Percentiles rank a stretch among this genome's conserved stretches.
Conservation (phyloP, 202 grass and related monocot species). For the Miscanthus sacchariflorus region DNA sequence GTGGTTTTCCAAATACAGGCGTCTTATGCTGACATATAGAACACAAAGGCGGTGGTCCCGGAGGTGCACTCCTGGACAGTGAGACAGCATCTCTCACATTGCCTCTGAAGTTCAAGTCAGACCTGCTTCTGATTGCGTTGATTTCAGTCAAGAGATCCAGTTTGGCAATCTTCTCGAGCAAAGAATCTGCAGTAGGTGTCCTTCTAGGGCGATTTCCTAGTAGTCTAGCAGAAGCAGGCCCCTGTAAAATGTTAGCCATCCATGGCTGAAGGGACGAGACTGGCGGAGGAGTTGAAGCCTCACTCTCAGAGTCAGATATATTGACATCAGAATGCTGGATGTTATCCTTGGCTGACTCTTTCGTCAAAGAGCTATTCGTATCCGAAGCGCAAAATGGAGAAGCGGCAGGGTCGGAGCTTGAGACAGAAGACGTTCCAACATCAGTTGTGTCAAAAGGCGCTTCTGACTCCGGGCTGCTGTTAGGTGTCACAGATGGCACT, state of each 20-base stretch:
- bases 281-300: slow-evolving; percentile 52
- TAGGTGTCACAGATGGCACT: slow-evolving; percentile 66
- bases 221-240: slow-evolving; percentile 27
- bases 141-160: slow-evolving; percentile 69
- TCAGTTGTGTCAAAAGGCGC: slow-evolving; percentile 64
- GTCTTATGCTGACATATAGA: slow-evolving; percentile 97
- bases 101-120: slow-evolving; percentile 82
- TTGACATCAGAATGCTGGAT: slow-evolving; percentile 44
- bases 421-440: slow-evolving; percentile 63
- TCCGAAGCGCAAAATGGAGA: slow-evolving; percentile 76
- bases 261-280: slow-evolving; percentile 69
- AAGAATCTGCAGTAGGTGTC: slow-evolving; percentile 62
- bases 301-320: slow-evolving; percentile 67
- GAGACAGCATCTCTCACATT: slow-evolving; percentile 80
- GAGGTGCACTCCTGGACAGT: slow-evolving; percentile 67
- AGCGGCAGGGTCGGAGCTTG: slow-evolving; percentile 71
- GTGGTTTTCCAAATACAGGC: slow-evolving; percentile 89
- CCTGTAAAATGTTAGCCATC: slow-evolving; percentile 72
- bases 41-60: slow-evolving; percentile 87
- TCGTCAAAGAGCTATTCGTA: slow-evolving; percentile 47
- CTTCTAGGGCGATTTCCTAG: slow-evolving; percentile 43
- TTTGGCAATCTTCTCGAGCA: slow-evolving; percentile 78
- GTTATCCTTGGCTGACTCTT: slow-evolving; percentile 46
- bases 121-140: slow-evolving; percentile 68
- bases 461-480: slow-evolving; percentile 71